Evolutionary conservation across 208 protist species (phyloP), one percentile per base, ranked within the genome.

Genomic region (Wallacemonas sp.): DNA sequence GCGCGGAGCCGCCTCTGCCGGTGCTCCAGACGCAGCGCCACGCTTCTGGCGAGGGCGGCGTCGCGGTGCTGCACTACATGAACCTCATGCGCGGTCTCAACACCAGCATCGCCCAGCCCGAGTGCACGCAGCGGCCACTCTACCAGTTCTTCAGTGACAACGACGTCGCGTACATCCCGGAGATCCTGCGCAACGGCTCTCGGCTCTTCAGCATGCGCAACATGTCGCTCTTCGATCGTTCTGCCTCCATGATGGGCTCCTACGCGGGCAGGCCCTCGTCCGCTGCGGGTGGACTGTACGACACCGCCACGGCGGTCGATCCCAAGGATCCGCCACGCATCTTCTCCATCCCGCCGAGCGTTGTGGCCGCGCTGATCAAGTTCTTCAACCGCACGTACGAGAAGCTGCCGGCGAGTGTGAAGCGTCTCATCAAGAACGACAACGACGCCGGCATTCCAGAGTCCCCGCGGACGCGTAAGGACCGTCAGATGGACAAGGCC

Each of bases 111-210:
- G 61, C 65, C 11, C 68, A 68, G 19, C 72, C 81, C 23, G 44
- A 62, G 12, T 58, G 26, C 68, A 58, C 29, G 11, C 23, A 2
- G 8, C 79, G 78, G 65, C 67, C 87, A 34, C 16, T 77, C 27
- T 87, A 87, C 56, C 72, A 60, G 14, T 91, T 93, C 65, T 88
- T 88, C 55, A 38, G 72, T 49, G 82, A 93, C 49, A 75, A 74
- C 66, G 87, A 87, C 46, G 84, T 72, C 34, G 74, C 81, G 27
- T 93, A 89, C 71, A 81, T 93, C 43, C 84, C 87, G 2, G 67
- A 78, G 0, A 78, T 81, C 30, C 70, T 93, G 61, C 83, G 87
- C 29, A 77, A 83, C 46, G 87, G 87, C 26, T 91, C 84, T 11
- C 81, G 87, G 2, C 74, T 84, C 38, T 75, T 93, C 65, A 84